These are phyloP conservation scores for Candida bentonensis DNA, from an alignment of 805 yeast genomes.

Conservation along the genomic window DNA sequence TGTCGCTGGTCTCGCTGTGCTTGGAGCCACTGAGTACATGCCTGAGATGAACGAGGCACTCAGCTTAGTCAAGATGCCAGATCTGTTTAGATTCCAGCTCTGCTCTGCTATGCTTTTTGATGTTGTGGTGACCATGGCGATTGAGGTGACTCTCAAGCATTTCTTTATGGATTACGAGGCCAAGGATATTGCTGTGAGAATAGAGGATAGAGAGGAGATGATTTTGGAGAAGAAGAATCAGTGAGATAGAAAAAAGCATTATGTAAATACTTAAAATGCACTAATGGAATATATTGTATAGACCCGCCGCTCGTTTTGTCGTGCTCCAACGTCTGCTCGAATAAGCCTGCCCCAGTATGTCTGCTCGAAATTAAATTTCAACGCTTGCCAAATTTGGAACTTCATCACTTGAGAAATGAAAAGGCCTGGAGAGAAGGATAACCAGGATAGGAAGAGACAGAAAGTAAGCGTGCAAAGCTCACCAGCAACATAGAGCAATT, in stretches of 20 bases:
- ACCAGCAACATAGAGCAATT: background rate
- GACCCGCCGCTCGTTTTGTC: background rate
- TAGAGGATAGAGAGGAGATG: slow-evolving; percentile 17
- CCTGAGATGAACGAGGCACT: slow-evolving; percentile 90
- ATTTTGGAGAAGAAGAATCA: slow-evolving; percentile 14
- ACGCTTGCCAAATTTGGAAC: background rate
- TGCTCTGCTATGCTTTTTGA: slow-evolving; percentile 63
- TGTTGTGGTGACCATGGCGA: slow-evolving; percentile 57
- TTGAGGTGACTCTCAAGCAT: slow-evolving; percentile 69
- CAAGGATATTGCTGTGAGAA: slow-evolving; percentile 63
- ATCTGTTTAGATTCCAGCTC: slow-evolving; percentile 59
- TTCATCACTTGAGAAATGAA: too few relatives aligned
- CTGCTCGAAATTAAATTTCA: background rate
- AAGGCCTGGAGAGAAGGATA: background rate
- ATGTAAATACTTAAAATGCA: background rate
- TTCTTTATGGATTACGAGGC: slow-evolving; percentile 85
- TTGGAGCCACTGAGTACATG: slow-evolving; percentile 86
- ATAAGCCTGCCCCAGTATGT: too few relatives aligned
- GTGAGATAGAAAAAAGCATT: slow-evolving; percentile 5
- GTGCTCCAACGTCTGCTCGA: background rate
- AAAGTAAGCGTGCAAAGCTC: background rate
- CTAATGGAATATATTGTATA: background rate
- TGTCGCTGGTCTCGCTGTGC: slow-evolving; percentile 73
- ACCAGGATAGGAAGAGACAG: background rate
- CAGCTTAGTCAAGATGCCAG: slow-evolving; percentile 79